A percentile compares a stretch with the other conserved stretches of the same genome.
Evolutionary conservation across 306 rosid species (phyloP).

Genomic region (Sesbania bispinosa): DNA sequence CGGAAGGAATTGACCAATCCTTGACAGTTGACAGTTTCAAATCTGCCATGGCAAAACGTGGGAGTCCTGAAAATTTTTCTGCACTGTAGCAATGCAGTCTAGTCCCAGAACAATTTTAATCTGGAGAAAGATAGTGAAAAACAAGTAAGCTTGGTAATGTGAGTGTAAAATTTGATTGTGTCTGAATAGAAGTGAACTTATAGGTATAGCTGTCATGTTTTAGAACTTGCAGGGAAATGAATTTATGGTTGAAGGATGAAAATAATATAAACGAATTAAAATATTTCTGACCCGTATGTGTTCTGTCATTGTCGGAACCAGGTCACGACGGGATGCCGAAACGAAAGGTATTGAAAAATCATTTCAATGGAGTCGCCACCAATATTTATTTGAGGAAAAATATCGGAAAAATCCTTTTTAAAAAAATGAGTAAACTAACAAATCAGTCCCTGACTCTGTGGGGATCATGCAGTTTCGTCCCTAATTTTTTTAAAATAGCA

Average conservation of each 20-base stretch:
- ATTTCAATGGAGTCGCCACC: too few relatives aligned
- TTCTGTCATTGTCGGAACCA: neutral
- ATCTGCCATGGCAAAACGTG: neutral
- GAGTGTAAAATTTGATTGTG: constrained; percentile 6
- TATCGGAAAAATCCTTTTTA: too few relatives aligned
- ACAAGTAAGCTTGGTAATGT: neutral
- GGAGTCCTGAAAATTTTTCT: neutral
- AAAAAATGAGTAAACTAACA: too few relatives aligned
- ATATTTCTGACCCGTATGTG: neutral
- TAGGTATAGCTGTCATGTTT: neutral
- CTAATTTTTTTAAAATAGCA: too few relatives aligned
- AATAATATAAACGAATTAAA: neutral
- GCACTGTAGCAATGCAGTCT: neutral
- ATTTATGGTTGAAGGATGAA: constrained; percentile 2
- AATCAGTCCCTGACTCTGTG: too few relatives aligned
- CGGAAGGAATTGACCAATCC: constrained; percentile 7
- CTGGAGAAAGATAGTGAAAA: neutral
- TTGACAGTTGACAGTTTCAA: neutral
- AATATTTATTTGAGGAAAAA: too few relatives aligned
- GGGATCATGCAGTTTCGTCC: too few relatives aligned
- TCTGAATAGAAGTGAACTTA: constrained; percentile 3
- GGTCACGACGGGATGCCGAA: too few relatives aligned
- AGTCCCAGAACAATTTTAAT: neutral
- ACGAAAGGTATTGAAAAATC: too few relatives aligned
- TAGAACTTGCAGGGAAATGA: neutral